Evolutionary conservation across 1,139 yeast species (phyloP), one percentile per base, ranked within the genome.

Genomic region (Yamadazyma diospyri): DNA sequence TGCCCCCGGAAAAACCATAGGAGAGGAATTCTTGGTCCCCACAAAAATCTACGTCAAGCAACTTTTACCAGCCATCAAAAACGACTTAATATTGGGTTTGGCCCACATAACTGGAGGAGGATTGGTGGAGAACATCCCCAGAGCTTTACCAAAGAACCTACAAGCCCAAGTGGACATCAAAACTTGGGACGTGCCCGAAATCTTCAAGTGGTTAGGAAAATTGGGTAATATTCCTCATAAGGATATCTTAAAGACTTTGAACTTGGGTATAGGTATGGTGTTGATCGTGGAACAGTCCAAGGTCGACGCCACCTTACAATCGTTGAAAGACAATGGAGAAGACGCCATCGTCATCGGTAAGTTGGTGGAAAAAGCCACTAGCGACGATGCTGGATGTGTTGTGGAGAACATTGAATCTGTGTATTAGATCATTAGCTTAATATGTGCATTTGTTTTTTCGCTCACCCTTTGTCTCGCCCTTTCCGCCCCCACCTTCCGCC

Each of bases 91-190:
- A 36, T 71, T 87, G 38, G 99, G 97, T 40, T 72, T 94, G 56
- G 96, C 98, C 5, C 95, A 94, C 57, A 92, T 94, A 50, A 94
- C 99, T 16, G 99, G 99, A 40, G 99, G 99, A 37, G 99, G 99
- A 38, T 72, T 94, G 33, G 82, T 92, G 23, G 99, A 94, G 61
- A 94, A 94, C 59, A 80, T 92, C 38, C 99, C 99, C 35, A 79
- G 99, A 57, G 94, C 95, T 17, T 69, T 94, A 43, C 98, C 98
- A 41, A 65, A 76, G 41, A 62, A 78, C 48, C 67, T 92, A 44
- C 81, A 81, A 52, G 98, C 97, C 12, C 70, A 68, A 46, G 76
- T 94, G 34, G 96, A 92, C 56, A 78, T 85, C 54, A 65, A 65
- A 35, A 62, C 76, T 8, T 89, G 97, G 95, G 75, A 78, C 45